phyloP scores from a whole-genome alignment of 2,329 filamentous ascomycete species.

The Curvularia sp. region DNA sequence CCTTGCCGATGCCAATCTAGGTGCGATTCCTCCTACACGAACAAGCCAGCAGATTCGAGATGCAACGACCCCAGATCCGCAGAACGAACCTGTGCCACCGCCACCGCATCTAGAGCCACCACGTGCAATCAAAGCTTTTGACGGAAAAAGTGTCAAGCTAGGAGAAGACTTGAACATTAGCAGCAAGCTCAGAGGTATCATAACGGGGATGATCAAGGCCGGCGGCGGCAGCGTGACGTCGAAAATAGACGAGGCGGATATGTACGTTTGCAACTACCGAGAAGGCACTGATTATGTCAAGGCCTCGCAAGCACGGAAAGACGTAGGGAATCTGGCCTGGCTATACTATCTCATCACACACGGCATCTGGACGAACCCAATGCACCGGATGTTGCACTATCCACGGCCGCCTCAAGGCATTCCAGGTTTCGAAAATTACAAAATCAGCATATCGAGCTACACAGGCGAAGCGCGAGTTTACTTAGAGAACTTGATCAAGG shows the following conservation, averaged over 20 bases:
- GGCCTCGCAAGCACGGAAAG: slow-evolving; percentile 77
- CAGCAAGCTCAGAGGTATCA: slow-evolving; percentile 68
- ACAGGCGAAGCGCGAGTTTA: slow-evolving; percentile 93
- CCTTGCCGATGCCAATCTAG: slow-evolving; percentile 52
- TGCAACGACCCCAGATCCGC: slow-evolving; percentile 44
- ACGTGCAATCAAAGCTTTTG: slow-evolving; percentile 67
- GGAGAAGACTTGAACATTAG: slow-evolving; percentile 76
- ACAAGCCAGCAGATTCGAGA: slow-evolving; percentile 50
- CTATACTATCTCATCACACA: slow-evolving; percentile 89
- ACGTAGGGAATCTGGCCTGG: slow-evolving; percentile 93
- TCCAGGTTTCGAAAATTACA: slow-evolving; percentile 75
- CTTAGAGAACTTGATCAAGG: slow-evolving; percentile 86
- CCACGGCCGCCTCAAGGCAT: slow-evolving; percentile 80
- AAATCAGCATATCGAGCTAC: slow-evolving; percentile 94
- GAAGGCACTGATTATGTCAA: slow-evolving; percentile 78
- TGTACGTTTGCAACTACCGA: slow-evolving; percentile 86
- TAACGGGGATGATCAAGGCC: slow-evolving; percentile 72
- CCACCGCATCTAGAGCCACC: slow-evolving; percentile 31
- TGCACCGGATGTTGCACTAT: slow-evolving; percentile 86
- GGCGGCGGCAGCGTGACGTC: slow-evolving; percentile 75
- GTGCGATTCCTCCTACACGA: slow-evolving; percentile 54
- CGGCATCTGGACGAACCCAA: slow-evolving; percentile 86
- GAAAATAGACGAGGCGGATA: slow-evolving; percentile 73
- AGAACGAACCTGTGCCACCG: slow-evolving; percentile 30
- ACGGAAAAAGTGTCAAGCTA: slow-evolving; percentile 78